Evolutionary conservation across 345 rosid species (phyloP), one percentile per base, ranked within the genome.

Genomic region (Salix arbutifolia): DNA sequence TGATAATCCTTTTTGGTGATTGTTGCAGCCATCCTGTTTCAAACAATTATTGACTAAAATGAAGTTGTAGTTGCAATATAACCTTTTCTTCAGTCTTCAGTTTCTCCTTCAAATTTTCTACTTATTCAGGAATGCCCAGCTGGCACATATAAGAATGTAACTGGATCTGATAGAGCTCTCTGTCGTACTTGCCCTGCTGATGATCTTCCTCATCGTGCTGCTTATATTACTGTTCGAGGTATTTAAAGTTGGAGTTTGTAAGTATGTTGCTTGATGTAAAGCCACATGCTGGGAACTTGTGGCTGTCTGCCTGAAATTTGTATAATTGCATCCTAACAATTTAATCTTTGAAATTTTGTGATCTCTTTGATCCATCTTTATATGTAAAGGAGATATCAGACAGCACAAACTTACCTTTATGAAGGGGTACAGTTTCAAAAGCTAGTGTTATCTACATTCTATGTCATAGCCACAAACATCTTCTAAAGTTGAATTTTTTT

Each of bases 201-300:
- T 70, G 97, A 94, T 85, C 93, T 96, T 86, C 98, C 99, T 56
- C 86, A 72, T 74, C 99, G 99, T 82, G 96, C 97, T 37, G 79
- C 79, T 67, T 93, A 92, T 85, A 76, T 87, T 81, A 68, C 91
- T 58, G 88, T 93, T 69, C 91, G 99, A 90, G 99, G 99, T 96
- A 88, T 62, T 67, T 75, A 14, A 70, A 6, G 9, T 26, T 8
- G 38, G 19, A 33, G 13, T 9, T 73, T n/a, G 4, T 35, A 50
- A 67, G 10, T 10, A n/a, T 58, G 26, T 58, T 23, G 28, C 62
- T 3, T 65, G 23, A 6, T 48, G 18, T 48, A n/a, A 18, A 56
- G 23, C 28, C 13, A 58, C 62, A 58, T 58, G 25, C 28, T 10
- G 62, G 62, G 62, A 46, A 46, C 14, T 4, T 46, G 2, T 10